Percentiles rank a stretch among this genome's conserved stretches.
These are phyloP conservation scores for Asterophora lycoperdoides DNA, from an alignment of 768 basidiomycete species.

Conservation along the genomic window DNA sequence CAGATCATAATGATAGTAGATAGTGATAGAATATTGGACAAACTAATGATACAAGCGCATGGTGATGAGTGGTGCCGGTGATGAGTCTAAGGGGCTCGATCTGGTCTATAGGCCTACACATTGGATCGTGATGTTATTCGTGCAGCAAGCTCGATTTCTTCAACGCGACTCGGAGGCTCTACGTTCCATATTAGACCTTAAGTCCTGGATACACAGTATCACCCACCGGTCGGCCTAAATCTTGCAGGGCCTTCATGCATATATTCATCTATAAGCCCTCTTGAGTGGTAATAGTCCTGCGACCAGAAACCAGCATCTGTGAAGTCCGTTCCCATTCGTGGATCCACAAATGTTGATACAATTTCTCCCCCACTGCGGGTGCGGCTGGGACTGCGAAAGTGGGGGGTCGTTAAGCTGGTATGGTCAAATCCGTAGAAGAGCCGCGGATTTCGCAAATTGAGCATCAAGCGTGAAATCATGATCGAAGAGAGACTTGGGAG, in stretches of 20 bases:
- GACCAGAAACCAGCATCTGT: neutral
- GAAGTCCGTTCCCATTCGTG: constrained; percentile 1
- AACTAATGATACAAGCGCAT: too few species aligned
- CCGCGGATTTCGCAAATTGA: constrained; percentile 37
- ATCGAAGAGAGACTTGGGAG: constrained; percentile 36
- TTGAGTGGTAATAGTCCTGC: neutral
- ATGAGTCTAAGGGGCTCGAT: too few species aligned
- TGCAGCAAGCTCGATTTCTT: too few species aligned
- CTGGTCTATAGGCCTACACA: too few species aligned
- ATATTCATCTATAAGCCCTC: neutral
- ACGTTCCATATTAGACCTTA: too few species aligned
- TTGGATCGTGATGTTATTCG: too few species aligned
- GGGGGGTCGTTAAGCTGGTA: neutral
- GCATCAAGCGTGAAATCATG: constrained; percentile 37
- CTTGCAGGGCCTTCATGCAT: neutral
- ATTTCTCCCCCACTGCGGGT: neutral
- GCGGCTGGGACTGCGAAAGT: neutral
- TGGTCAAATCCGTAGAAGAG: neutral
- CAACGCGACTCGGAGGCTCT: too few species aligned
- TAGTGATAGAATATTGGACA: too few species aligned
- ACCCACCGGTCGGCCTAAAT: neutral
- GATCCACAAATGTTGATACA: constrained; percentile 7
- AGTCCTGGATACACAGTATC: too few species aligned
- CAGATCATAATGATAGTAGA: too few species aligned
- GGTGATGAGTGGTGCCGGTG: too few species aligned